phyloP scores from a whole-genome alignment of 805 yeast genomes.

The Brettanomyces sp. region DNA sequence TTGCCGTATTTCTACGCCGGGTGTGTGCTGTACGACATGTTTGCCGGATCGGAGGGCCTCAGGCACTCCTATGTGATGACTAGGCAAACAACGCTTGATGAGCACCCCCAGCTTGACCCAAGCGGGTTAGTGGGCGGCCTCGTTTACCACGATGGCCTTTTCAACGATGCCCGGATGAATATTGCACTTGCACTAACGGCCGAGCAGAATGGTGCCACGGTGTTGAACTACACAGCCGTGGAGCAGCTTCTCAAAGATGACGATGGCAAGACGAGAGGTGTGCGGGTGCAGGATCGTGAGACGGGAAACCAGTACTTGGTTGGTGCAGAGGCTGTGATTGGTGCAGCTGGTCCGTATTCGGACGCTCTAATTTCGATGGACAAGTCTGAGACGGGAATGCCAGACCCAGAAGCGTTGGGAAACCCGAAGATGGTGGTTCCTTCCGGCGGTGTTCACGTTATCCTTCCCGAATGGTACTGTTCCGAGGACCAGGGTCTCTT shows the following conservation, averaged over 20 bases:
- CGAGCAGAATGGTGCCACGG: constrained; percentile 78
- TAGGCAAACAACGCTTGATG: constrained; percentile 53
- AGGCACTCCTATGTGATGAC: constrained; percentile 68
- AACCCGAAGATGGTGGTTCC: constrained; percentile 83
- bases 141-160: constrained; percentile 92
- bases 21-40: constrained; percentile 82
- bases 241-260: constrained; percentile 60
- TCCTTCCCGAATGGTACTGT: constrained; percentile 86
- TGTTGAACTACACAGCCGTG: constrained; percentile 80
- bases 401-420: constrained; percentile 26
- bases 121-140: constrained; percentile 77
- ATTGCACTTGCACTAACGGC: constrained; percentile 82
- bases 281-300: constrained; percentile 62
- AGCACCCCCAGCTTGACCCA: constrained; percentile 81
- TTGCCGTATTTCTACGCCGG: constrained; percentile 90
- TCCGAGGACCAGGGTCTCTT: constrained; percentile 80
- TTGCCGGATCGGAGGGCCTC: constrained; percentile 84
- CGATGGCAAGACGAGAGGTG: constrained; percentile 59
- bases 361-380: constrained; percentile 85
- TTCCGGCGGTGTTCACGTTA: constrained; percentile 87
- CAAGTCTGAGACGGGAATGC: constrained; percentile 53
- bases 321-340: constrained; percentile 66
- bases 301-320: constrained; percentile 55
- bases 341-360: constrained; percentile 92
- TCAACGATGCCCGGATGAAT: constrained; percentile 89